Evolutionary conservation across 2,329 filamentous ascomycete genomes (phyloP).

Genomic region (Penicillium fuscoglaucum): DNA sequence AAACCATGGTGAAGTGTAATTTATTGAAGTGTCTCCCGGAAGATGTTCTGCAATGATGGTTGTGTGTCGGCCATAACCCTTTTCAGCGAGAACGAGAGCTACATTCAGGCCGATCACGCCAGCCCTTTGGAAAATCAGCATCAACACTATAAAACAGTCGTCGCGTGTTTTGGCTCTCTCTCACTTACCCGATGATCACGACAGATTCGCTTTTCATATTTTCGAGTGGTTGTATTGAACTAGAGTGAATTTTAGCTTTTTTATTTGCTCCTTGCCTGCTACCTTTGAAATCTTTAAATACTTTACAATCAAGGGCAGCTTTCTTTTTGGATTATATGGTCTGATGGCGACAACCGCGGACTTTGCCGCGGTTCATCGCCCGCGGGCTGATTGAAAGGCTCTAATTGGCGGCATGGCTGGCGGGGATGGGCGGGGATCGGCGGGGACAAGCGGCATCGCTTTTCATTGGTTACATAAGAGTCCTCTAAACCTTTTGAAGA

Average conservation of each 20-base stretch:
- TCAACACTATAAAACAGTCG: not conserved
- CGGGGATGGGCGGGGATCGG: not conserved
- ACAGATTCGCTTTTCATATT: slow-evolving; percentile 7
- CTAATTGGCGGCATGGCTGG: not conserved
- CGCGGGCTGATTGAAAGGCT: not conserved
- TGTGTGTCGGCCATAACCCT: not conserved
- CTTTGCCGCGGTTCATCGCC: not conserved
- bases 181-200: slow-evolving; percentile 4
- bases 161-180: not conserved
- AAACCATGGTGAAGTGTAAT: slow-evolving; percentile 48
- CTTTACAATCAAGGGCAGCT: not conserved
- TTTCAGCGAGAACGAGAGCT: slow-evolving; percentile 4
- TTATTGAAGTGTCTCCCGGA: slow-evolving; percentile 41
- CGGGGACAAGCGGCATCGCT: not conserved
- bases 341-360: not conserved
- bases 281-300: not conserved
- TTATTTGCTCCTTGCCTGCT: not conserved
- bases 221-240: not conserved
- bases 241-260: not conserved
- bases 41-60: slow-evolving; percentile 46
- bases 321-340: not conserved
- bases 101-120: slow-evolving; percentile 9
- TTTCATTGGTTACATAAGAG: not conserved
- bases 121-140: not conserved
- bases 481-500: not conserved